These are phyloP conservation scores for Tilletia caries DNA, from an alignment of 1,284 basidiomycete species.

Conservation along the genomic window DNA sequence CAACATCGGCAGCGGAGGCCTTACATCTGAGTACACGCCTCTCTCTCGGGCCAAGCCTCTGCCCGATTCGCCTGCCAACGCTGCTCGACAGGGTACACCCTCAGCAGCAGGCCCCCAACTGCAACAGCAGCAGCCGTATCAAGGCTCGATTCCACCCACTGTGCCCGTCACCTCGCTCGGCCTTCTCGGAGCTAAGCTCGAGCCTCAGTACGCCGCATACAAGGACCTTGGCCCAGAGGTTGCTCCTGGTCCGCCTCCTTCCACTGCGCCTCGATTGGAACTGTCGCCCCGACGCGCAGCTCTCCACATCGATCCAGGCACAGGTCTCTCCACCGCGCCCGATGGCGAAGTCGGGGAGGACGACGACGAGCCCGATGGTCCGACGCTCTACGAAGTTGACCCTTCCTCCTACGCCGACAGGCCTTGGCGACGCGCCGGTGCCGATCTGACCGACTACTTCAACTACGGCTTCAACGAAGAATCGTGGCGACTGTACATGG, in stretches of 20 bases:
- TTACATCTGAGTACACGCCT: conserved; percentile 86
- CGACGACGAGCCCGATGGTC: conserved; percentile 61
- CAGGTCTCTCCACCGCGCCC: conserved; percentile 45
- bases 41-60: conserved; percentile 65
- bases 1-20: conserved; percentile 25
- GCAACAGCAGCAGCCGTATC: too few relatives aligned
- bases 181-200: conserved; percentile 6
- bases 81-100: conserved; percentile 12
- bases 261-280: conserved; percentile 35
- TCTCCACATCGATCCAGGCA: conserved; percentile 47
- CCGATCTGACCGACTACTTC: conserved; percentile 95
- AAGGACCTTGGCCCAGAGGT: background rate
- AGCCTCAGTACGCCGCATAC: background rate
- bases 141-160: background rate
- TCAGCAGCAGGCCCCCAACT: background rate
- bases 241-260: conserved; percentile 44
- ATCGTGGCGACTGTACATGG: conserved; percentile 87
- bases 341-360: conserved; percentile 51
- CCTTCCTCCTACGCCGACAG: conserved; percentile 71
- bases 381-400: conserved; percentile 84
- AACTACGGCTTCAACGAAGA: conserved; percentile 99
- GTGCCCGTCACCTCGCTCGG: conserved; percentile 10
- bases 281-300: conserved; percentile 35
- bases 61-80: conserved; percentile 25
- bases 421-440: conserved; percentile 86